Base-by-base conservation (phyloP, 1,139 yeast species). In the Geotrichum histeridarum region DNA sequence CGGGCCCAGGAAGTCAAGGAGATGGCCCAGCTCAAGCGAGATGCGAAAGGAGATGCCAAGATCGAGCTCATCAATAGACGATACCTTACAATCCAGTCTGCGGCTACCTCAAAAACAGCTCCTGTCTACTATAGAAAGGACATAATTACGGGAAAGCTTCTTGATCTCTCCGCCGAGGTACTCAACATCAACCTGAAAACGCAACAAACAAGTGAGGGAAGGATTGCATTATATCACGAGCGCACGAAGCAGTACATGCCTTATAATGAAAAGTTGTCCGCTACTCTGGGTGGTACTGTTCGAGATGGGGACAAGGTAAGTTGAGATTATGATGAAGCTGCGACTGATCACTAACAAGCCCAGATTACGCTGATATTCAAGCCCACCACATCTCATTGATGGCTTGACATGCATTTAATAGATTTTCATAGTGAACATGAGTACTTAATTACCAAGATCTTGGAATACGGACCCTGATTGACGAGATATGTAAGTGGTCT, bases 91-190 rank as follows among this genome's bases (percentile, higher is more conserved):
- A 77, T 84, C 42, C 60, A 57, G 43, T 65, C 69, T 27, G 66
- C 67, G 0, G 59, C 59, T 14, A 51, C 65, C 1, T 69, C 64
- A 15, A 66, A 66, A 50, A 65, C 60, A 17, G 60, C 64, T 27
- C 77, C 83, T 0, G 65, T 84, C 14, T 86, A 67, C 63, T 77
- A 84, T 14, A 80, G 81, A 39, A 78, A 79, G 60, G 73, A 76
- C 35, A 84, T 93, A 88, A 84, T 88, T 0, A 76, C 87, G 7
- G 98, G 98, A 0, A 75, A 87, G 59, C 84, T 84, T 1, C 70
- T 89, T 48, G 98, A 91, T 67, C 77, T 78, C 42, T 76, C 86
- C 11, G 82, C 91, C 4, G 78, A 76, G 35, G 66, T 71, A 37
- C 36, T 51, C 1, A 45, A 44, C 33, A 17, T 42, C 8, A 51